Base-by-base conservation (phyloP, 192 early-diverging fungal genomes). In the Chytriomyces sp. region DNA sequence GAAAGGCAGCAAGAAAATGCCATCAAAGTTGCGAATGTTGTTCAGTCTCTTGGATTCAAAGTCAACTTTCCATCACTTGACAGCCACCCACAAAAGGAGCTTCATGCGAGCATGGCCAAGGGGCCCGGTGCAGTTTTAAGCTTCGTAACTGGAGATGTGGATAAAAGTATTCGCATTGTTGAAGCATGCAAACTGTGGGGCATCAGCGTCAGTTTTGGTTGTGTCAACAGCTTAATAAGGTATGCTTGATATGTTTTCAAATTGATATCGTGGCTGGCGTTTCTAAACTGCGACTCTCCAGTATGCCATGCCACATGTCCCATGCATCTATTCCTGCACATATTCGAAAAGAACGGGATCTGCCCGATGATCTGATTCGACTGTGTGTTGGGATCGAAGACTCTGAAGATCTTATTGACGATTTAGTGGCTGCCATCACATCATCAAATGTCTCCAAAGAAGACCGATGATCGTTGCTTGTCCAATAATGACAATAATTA, bases 291-390 rank as follows among this genome's bases (percentile, higher is more conserved):
- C 45, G 45, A 20, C 53, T 71, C 61, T 60, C 16, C 76, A 93
- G 94, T 77, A 97, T 99, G 96, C 96, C 96, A 23, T 99, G 96
- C 82, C 89, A 91, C 76, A 99, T 99, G 97, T 96, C 94, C 6
- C 97, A 99, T 77, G 93, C 97, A 43, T 95, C 93, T 65, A 99
- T 99, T 61, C 97, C 97, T 16, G 94, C 92, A 7, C 87, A 92
- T 75, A 88, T 98, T 7, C 88, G 97, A 62, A 90, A 92, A 80
- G 95, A 91, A 77, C 90, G 96, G 9, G 91, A 86, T 9, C 80
- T 99, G 67, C 94, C 96, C n/a, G 97, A 99, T 86, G 97, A 99
- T 84, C 84, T 99, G 81, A 96, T 99, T 77, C 89, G 97, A 24
- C 81, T 99, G 20, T 97, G 97, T 72, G 91, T 99, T 26, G 97